phyloP scores from a whole-genome alignment of 257 asterid species.

The Primulina tabacum region DNA sequence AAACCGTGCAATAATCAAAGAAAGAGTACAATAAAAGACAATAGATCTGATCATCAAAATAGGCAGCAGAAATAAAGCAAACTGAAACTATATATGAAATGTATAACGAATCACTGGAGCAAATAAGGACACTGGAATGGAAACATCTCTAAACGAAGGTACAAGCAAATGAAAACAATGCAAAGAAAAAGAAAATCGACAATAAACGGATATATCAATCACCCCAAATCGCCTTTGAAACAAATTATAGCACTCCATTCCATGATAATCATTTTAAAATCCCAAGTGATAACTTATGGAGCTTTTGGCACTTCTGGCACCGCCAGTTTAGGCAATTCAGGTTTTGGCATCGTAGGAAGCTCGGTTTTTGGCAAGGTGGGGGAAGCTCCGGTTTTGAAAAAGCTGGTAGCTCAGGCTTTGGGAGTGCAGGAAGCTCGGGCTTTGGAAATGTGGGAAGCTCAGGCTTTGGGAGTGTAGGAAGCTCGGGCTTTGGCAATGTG shows the following conservation, averaged over 20 bases:
- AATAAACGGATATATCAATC: background rate
- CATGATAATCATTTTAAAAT: background rate
- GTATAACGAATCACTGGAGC: background rate
- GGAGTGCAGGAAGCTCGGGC: background rate
- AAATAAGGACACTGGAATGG: background rate
- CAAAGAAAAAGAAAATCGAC: background rate
- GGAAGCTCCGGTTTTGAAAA: constrained; percentile 13
- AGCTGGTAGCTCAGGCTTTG: too few species aligned
- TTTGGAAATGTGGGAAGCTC: background rate
- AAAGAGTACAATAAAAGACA: background rate
- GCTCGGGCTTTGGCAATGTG: constrained; percentile 18
- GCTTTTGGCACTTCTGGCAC: constrained; percentile 9
- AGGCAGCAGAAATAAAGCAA: background rate
- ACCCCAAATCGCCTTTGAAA: background rate
- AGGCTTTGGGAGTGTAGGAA: background rate
- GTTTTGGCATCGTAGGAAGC: background rate
- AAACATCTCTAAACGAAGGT: background rate
- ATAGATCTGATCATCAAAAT: background rate
- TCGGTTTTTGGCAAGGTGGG: constrained; percentile 9
- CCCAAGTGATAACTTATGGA: background rate
- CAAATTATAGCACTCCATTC: background rate
- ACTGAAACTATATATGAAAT: background rate
- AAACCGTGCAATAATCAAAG: too few species aligned
- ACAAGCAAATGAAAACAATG: background rate
- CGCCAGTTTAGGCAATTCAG: background rate